Conservation (phyloP, 805 yeast genomes). For the Saccharomycopsis schoenii region DNA sequence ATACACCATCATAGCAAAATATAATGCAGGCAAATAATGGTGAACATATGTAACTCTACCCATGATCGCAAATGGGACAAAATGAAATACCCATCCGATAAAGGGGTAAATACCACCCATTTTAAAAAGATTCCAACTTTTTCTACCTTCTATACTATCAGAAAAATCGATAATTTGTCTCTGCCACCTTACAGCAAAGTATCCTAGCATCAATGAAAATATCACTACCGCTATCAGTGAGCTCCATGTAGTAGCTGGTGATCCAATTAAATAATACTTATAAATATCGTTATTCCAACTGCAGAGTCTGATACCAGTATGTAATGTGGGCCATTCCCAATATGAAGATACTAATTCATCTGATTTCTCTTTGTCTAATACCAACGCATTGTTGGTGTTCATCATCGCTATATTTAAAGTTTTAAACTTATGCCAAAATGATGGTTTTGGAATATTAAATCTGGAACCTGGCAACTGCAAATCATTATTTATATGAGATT, state of each 20-base stretch:
- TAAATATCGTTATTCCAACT: conserved; percentile 51
- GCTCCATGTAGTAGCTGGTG: conserved; percentile 71
- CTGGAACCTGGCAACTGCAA: conserved; percentile 47
- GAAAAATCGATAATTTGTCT: conserved; percentile 61
- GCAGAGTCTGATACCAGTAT: conserved; percentile 65
- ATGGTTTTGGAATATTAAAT: conserved; percentile 60
- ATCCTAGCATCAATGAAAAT: conserved; percentile 37
- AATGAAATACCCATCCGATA: conserved; percentile 74
- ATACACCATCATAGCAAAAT: conserved; percentile 55
- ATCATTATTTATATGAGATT: conserved; percentile 48
- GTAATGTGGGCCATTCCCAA: conserved; percentile 82
- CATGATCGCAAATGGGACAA: conserved; percentile 65
- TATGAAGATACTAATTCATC: conserved; percentile 61
- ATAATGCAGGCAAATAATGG: conserved; percentile 75
- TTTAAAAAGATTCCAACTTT: conserved; percentile 38
- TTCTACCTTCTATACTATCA: conserved; percentile 23
- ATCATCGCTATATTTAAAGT: conserved; percentile 75
- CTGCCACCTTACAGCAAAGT: conserved; percentile 63
- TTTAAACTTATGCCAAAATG: conserved; percentile 63
- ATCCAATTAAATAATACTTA: conserved; percentile 61
- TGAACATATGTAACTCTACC: conserved; percentile 79
- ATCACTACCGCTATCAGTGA: conserved; percentile 52
- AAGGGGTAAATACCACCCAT: conserved; percentile 71
- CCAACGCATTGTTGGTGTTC: conserved; percentile 72
- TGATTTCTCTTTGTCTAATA: conserved; percentile 64